Evolutionary conservation across 176 grass and related monocot genomes (phyloP), one percentile per base, ranked within the genome.

Genomic region (Phoenix roebelenii): DNA sequence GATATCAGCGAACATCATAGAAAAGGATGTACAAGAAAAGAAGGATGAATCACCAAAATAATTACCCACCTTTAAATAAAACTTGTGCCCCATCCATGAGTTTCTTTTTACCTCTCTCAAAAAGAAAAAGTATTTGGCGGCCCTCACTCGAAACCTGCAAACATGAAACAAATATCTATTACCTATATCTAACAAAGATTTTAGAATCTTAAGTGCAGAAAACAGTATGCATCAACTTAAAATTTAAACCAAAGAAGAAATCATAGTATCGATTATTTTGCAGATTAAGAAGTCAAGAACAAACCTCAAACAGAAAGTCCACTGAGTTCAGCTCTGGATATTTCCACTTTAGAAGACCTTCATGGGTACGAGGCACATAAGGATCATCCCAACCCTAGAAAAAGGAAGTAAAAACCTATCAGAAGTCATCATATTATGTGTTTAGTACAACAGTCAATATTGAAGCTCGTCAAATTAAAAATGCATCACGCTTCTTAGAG

Each of bases 311-410:
- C 5, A 97, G 66, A 78, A 97, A 97, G 51, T 97, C 92, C 44
- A 97, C 87, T 48, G 87, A 91, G 72, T 97, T 97, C 87, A 97
- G 91, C 61, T 80, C 65, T 66, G 92, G 87, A 44, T 97, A 91
- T 62, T 97, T 97, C 92, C 92, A 97, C 70, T 97, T 97, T 23
- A 97, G 73, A 72, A 97, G 92, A 60, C 86, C 86, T 74, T 97
- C 80, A 79, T 91, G 87, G 20, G 92, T 97, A 35, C 86, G 84
- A 72, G 80, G 79, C 60, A 97, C 87, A 64, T 97, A 97, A 52
- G 92, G 92, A 67, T 97, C 92, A 83, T 97, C 92, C 87, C 92
- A 97, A 59, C 90, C 85, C 90, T 95, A 74, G 17, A 25, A 30
- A 39, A 5, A 57, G 64, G 54, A 69, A 74, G 44, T 28, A 72